Evolutionary conservation across 163 green algal genomes (phyloP).

Genomic region (Prototheca wickerhamii): DNA sequence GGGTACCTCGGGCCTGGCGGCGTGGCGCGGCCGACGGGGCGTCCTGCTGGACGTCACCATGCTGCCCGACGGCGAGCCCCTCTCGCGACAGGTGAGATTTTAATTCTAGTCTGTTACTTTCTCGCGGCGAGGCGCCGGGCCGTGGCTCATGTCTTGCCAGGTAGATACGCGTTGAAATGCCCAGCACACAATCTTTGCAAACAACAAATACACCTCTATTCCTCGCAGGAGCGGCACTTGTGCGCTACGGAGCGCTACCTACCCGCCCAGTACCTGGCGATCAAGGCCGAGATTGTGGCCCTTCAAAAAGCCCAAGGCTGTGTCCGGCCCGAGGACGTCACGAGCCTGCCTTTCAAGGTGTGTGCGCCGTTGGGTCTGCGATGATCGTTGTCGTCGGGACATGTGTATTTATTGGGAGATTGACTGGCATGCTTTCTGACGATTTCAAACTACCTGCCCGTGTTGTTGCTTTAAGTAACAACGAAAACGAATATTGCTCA

Average conservation of each 20-base stretch:
- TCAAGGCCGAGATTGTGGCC: conserved; percentile 1
- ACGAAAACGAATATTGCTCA: not conserved
- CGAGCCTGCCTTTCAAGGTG: conserved; percentile 2
- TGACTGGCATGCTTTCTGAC: too few species aligned
- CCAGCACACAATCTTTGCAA: too few species aligned
- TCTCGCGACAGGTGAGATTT: conserved; percentile 28
- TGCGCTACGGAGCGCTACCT: conserved; percentile 45
- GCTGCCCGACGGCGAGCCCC: conserved; percentile 44
- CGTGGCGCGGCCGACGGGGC: conserved; percentile 45
- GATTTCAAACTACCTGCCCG: too few species aligned
- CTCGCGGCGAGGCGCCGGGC: too few species aligned
- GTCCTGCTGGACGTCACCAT: conserved; percentile 57
- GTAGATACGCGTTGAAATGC: too few species aligned
- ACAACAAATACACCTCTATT: too few species aligned
- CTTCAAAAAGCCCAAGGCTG: not conserved
- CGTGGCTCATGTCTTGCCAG: too few species aligned
- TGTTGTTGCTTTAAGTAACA: too few species aligned
- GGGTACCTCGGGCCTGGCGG: conserved; percentile 8
- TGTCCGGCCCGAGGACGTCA: not conserved
- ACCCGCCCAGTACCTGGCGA: not conserved
- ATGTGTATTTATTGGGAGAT: too few species aligned
- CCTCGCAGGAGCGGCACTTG: conserved; percentile 59
- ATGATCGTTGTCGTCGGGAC: too few species aligned
- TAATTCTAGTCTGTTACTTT: too few species aligned
- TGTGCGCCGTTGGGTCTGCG: too few species aligned